These are phyloP conservation scores for Quercus agrifolia DNA, from an alignment of 306 rosid genomes.

Conservation along the genomic window DNA sequence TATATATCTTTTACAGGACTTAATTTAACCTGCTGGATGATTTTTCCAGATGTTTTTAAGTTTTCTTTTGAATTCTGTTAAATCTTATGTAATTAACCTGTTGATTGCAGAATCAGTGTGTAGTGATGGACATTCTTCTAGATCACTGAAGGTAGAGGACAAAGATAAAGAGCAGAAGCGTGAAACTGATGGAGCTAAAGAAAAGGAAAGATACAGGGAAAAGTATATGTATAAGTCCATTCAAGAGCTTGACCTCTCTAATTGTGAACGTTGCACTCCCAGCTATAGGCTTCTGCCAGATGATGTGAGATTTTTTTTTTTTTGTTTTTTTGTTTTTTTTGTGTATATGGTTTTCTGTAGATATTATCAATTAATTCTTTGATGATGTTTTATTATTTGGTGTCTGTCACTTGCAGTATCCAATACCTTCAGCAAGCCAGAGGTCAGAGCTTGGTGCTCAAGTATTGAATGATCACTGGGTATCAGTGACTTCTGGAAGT, in stretches of 20 bases:
- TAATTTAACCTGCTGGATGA: background rate
- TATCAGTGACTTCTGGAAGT: conserved; percentile 98
- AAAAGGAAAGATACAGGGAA: conserved; percentile 80
- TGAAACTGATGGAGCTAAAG: conserved; percentile 71
- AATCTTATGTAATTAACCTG: conserved; percentile 25
- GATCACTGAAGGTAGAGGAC: conserved; percentile 72
- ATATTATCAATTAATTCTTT: background rate
- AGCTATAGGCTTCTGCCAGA: conserved; percentile 94
- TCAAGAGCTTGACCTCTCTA: conserved; percentile 95
- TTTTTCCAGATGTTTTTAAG: background rate
- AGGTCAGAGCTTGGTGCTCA: conserved; percentile 86
- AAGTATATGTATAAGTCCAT: conserved; percentile 85
- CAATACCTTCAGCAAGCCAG: conserved; percentile 84
- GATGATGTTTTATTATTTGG: conserved; percentile 26
- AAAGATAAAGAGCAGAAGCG: conserved; percentile 73
- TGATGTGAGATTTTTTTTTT: conserved; percentile 41
- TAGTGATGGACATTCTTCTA: conserved; percentile 58
- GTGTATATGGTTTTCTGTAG: conserved; percentile 14
- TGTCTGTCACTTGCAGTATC: conserved; percentile 65
- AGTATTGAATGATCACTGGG: conserved; percentile 97
- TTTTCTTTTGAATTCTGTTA: conserved; percentile 8
- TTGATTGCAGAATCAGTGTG: conserved; percentile 67
- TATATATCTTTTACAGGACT: background rate
- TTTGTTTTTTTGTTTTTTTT: background rate
- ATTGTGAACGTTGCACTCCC: conserved; percentile 82